Evolutionary conservation across 2,329 filamentous ascomycete genomes (phyloP).

Genomic region (Trichophyton rubrum): DNA sequence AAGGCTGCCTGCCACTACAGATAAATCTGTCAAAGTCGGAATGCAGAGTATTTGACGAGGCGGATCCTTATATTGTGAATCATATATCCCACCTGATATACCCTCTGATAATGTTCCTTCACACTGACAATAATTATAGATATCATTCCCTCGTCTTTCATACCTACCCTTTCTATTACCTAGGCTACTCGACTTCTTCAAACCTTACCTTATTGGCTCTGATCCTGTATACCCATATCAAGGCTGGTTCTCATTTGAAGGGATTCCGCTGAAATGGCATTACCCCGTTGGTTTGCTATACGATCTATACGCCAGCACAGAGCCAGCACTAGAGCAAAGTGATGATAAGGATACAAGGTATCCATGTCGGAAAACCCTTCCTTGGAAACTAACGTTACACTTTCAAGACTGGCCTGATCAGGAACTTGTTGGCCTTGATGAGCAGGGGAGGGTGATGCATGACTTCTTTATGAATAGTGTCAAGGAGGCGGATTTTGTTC

Average conservation of each 20-base stretch:
- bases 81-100: background rate
- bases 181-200: slow-evolving; percentile 51
- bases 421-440: slow-evolving; percentile 46
- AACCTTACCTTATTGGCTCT: slow-evolving; percentile 45
- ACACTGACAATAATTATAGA: slow-evolving; percentile 24
- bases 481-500: slow-evolving; percentile 74
- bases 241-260: slow-evolving; percentile 55
- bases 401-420: slow-evolving; percentile 47
- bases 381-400: slow-evolving; percentile 53
- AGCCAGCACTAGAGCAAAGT: slow-evolving; percentile 21
- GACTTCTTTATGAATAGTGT: slow-evolving; percentile 58
- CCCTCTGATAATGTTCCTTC: background rate
- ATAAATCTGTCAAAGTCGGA: slow-evolving; percentile 47
- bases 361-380: slow-evolving; percentile 25
- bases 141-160: slow-evolving; percentile 52
- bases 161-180: slow-evolving; percentile 56
- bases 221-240: slow-evolving; percentile 36
- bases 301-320: slow-evolving; percentile 53
- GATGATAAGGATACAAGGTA: background rate
- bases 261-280: slow-evolving; percentile 59
- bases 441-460: slow-evolving; percentile 43
- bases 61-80: slow-evolving; percentile 47
- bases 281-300: slow-evolving; percentile 57
- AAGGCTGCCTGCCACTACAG: slow-evolving; percentile 47
- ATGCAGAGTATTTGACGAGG: slow-evolving; percentile 47